Base-by-base conservation (phyloP, 495 filamentous ascomycete genomes). In the Penicillium ochrochloron region DNA sequence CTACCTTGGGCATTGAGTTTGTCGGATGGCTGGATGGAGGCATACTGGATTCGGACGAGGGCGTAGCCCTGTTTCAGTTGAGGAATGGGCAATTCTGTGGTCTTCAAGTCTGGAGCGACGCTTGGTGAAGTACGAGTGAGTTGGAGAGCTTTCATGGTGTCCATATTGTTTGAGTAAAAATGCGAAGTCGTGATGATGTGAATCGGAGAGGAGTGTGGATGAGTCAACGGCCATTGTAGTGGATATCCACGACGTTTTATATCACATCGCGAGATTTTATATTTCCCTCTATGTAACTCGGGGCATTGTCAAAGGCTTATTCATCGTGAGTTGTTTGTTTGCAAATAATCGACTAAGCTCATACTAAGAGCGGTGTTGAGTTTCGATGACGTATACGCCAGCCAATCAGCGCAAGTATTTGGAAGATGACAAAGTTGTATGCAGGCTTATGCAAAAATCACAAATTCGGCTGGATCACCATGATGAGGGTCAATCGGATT, bases 1-100 rank as follows among this genome's bases (percentile, higher is more conserved):
- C 52, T 33, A 14, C 76, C 78, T 61, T 76, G 68, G 10, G 69
- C 65, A 57, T 82, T 80, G 10, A 82, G 59, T 29, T 78, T 64
- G 64, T 82, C 78, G 48, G 73, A 75, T 52, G 79, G 80, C 54
- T 82, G 77, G 53, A 80, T 78, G 31, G 63, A 71, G 17, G 68
- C 25, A 51, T 68, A 66, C 25, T 54, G 39, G 21, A 71, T 57
- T 46, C 55, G 63, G 29, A 71, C 57, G 25, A 71, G 54, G 10
- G 68, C 68, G 19, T 68, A 31, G 31, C 65, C 68, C 2, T 63
- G 65, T 29, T 63, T 58, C 35, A 62, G 29, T 6, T 35, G 41
- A 5, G 68, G 68, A 4, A 66, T 54, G 19, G 65, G 62, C 10
- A 66, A 17, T n/a, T 19, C 51, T 42, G 27, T 14, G 2, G 54